Percentiles rank a stretch among this genome's conserved stretches.
These are phyloP conservation scores for Kwoniella europaea DNA, from an alignment of 768 basidiomycete genomes.

Conservation along the genomic window DNA sequence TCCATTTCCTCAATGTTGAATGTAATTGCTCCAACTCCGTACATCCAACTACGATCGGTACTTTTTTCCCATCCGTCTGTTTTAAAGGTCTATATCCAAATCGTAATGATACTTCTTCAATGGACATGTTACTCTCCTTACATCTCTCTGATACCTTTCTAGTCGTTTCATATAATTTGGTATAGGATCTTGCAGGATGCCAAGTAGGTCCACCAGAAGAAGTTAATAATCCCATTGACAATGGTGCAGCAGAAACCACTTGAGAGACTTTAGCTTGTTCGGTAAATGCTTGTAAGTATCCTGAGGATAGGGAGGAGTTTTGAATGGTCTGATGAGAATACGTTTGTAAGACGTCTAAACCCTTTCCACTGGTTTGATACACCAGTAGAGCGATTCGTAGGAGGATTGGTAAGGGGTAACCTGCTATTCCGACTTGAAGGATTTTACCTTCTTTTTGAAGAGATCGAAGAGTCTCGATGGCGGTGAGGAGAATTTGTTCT, in stretches of 20 bases:
- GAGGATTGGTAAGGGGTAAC: constrained; percentile 55
- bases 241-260: constrained; percentile 55
- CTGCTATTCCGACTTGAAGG: constrained; percentile 53
- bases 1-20: constrained; percentile 32
- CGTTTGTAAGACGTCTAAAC: constrained; percentile 54
- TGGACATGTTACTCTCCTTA: constrained; percentile 22
- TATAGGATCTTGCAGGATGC: constrained; percentile 48
- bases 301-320: constrained; percentile 42
- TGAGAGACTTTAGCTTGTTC: constrained; percentile 36
- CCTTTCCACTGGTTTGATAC: constrained; percentile 28
- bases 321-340: constrained; percentile 57
- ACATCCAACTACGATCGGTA: constrained; percentile 56
- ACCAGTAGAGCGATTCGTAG: constrained; percentile 53
- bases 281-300: constrained; percentile 43
- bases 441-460: constrained; percentile 52
- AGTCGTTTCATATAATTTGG: constrained; percentile 24
- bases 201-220: constrained; percentile 48
- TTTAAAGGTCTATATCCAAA: constrained; percentile 49
- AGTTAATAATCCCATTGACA: constrained; percentile 57
- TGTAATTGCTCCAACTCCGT: constrained; percentile 54
- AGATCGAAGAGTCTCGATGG: constrained; percentile 37
- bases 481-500: constrained; percentile 43
- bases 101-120: constrained; percentile 53
- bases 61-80: constrained; percentile 24
- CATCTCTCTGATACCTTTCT: constrained; percentile 34